phyloP scores from a whole-genome alignment of 1,284 basidiomycete genomes.

The Golubevia pallescens region DNA sequence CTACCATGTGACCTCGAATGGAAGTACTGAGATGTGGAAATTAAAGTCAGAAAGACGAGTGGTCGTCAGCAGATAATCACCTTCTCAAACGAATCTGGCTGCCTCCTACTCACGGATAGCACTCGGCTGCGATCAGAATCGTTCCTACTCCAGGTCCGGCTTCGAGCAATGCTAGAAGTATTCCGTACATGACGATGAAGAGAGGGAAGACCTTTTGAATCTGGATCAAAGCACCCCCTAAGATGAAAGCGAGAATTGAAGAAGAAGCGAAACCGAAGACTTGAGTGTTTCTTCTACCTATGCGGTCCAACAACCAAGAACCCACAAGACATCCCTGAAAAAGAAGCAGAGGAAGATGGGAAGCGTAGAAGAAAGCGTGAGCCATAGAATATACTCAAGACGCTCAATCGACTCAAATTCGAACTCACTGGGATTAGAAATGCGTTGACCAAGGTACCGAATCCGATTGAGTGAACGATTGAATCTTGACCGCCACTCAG shows the following conservation, averaged over 20 bases:
- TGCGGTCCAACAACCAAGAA: conserved; percentile 15
- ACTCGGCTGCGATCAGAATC: conserved; percentile 4
- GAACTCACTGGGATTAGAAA: conserved; percentile 19
- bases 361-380: background rate
- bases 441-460: conserved; percentile 42
- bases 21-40: background rate
- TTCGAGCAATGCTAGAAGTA: conserved; percentile 25
- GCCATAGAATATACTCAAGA: background rate
- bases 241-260: conserved; percentile 21
- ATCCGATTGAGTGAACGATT: conserved; percentile 37
- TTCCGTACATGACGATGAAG: conserved; percentile 27
- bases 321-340: conserved; percentile 33
- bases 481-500: background rate
- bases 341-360: conserved; percentile 4
- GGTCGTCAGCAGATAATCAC: background rate
- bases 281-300: conserved; percentile 22
- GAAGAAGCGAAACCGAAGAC: conserved; percentile 4
- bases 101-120: conserved; percentile 4
- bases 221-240: conserved; percentile 21
- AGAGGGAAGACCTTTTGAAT: conserved; percentile 19
- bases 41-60: background rate
- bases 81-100: no score
- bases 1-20: conserved; percentile 13
- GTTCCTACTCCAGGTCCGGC: conserved; percentile 23
- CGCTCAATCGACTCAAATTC: no score